A percentile compares a stretch with the other conserved stretches of the same genome.
These are phyloP conservation scores for Acacia concinna DNA, from an alignment of 331 rosid genomes.

Conservation along the genomic window DNA sequence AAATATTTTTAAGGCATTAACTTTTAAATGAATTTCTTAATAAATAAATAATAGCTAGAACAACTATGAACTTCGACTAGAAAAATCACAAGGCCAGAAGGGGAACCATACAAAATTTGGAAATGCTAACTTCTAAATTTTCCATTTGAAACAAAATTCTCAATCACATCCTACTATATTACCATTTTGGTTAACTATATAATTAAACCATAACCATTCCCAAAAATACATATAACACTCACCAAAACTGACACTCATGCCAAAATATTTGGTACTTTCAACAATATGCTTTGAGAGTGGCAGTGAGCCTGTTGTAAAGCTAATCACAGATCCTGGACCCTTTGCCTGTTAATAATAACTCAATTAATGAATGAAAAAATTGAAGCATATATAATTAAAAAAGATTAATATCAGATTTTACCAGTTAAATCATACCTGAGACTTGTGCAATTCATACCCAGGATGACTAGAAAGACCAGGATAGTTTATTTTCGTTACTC, in stretches of 20 bases:
- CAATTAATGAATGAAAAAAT: slow-evolving; percentile 12
- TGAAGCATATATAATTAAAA: not conserved
- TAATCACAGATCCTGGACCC: slow-evolving; percentile 91
- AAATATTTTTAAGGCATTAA: too few relatives aligned
- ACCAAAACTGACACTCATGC: slow-evolving; percentile 95
- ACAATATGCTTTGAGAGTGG: slow-evolving; percentile 87
- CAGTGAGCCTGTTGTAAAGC: slow-evolving; percentile 81
- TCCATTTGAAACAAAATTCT: not conserved
- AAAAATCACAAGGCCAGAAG: not conserved
- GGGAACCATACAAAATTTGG: not conserved
- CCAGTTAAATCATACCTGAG: not conserved
- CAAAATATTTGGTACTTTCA: slow-evolving; percentile 81
- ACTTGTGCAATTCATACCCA: slow-evolving; percentile 33
- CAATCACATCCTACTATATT: too few relatives aligned
- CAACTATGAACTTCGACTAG: not conserved
- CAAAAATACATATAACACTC: slow-evolving; percentile 22
- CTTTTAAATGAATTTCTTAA: too few relatives aligned
- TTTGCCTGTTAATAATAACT: slow-evolving; percentile 60
- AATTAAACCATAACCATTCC: too few relatives aligned
- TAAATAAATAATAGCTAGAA: too few relatives aligned
- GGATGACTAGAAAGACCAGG: slow-evolving; percentile 77
- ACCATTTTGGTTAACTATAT: too few relatives aligned
- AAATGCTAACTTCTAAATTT: too few relatives aligned
- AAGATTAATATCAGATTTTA: slow-evolving; percentile 13
- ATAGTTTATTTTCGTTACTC: slow-evolving; percentile 68